These are phyloP conservation scores for Fraxinus excelsior DNA, from an alignment of 257 asterid genomes.

Conservation along the genomic window DNA sequence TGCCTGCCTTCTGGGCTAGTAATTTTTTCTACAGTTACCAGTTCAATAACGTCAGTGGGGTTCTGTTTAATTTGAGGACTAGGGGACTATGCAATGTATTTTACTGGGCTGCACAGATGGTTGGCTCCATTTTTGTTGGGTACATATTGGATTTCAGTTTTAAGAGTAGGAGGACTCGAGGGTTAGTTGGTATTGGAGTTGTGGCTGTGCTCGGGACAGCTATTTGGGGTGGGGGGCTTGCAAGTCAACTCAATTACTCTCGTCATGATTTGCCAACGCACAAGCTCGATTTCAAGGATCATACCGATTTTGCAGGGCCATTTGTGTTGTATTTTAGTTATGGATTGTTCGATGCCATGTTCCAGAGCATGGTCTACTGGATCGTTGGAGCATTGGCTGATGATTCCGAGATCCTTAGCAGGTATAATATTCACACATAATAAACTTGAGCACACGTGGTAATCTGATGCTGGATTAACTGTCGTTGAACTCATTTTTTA, in stretches of 20 bases:
- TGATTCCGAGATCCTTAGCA: slow-evolving; percentile 58
- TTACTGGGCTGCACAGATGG: slow-evolving; percentile 88
- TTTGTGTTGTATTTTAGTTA: slow-evolving; percentile 44
- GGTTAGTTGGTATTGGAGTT: slow-evolving; percentile 54
- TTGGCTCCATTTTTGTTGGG: slow-evolving; percentile 74
- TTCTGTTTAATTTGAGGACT: slow-evolving; percentile 73
- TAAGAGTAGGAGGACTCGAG: slow-evolving; percentile 64
- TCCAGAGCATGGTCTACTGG: slow-evolving; percentile 66
- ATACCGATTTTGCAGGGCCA: slow-evolving; percentile 44
- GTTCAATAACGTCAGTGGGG: slow-evolving; percentile 81
- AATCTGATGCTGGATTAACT: background rate
- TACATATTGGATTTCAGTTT: slow-evolving; percentile 63
- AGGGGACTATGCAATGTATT: slow-evolving; percentile 62
- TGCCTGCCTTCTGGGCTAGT: slow-evolving; percentile 93
- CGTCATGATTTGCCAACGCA: slow-evolving; percentile 18
- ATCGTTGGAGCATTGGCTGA: slow-evolving; percentile 54
- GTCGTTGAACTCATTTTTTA: slow-evolving; percentile 7
- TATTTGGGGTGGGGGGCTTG: slow-evolving; percentile 81
- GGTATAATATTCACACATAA: slow-evolving; percentile 21
- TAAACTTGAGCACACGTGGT: background rate
- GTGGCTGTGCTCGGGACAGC: slow-evolving; percentile 63
- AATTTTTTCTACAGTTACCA: slow-evolving; percentile 86
- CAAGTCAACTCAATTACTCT: slow-evolving; percentile 55
- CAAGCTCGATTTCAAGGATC: slow-evolving; percentile 51
- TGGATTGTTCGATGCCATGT: slow-evolving; percentile 61